A percentile compares a stretch with the other conserved stretches of the same genome.
Evolutionary conservation across 169 alveolate species (phyloP).

Genomic region (Cryptosporidium canis): DNA sequence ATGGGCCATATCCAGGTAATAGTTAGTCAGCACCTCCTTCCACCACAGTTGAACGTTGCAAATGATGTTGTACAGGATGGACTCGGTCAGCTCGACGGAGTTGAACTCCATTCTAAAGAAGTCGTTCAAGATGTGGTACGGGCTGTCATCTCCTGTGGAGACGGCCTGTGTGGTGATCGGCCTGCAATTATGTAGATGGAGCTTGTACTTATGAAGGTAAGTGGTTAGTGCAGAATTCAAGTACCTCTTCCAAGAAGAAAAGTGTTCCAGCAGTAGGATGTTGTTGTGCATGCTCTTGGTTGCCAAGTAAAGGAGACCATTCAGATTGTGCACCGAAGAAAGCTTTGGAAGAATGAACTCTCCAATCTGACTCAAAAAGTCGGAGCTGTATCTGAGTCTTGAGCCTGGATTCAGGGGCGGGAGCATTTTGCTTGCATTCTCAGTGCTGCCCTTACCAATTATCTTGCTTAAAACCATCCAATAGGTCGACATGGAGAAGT

Average conservation of each 20-base stretch:
- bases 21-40: constrained; percentile 55
- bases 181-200: constrained; percentile 23
- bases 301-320: constrained; percentile 45
- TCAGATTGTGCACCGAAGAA: constrained; percentile 4
- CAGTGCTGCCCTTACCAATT: constrained; percentile 15
- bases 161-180: background rate
- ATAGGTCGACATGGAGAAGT: constrained; percentile 39
- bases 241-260: constrained; percentile 67
- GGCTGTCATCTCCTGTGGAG: background rate
- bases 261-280: constrained; percentile 42
- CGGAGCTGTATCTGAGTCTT: background rate
- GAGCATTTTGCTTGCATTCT: constrained; percentile 10
- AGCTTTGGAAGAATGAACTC: constrained; percentile 34
- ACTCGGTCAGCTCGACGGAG: constrained; percentile 45
- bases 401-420: constrained; percentile 62
- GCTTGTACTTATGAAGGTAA: constrained; percentile 31
- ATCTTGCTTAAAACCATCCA: constrained; percentile 45
- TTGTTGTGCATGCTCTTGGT: constrained; percentile 63
- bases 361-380: background rate
- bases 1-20: constrained; percentile 59
- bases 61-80: constrained; percentile 28
- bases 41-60: constrained; percentile 48
- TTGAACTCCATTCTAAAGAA: constrained; percentile 33
- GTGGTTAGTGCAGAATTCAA: constrained; percentile 23
- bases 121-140: background rate